These are phyloP conservation scores for Corylus avellana DNA, from an alignment of 306 rosid genomes.

Conservation along the genomic window DNA sequence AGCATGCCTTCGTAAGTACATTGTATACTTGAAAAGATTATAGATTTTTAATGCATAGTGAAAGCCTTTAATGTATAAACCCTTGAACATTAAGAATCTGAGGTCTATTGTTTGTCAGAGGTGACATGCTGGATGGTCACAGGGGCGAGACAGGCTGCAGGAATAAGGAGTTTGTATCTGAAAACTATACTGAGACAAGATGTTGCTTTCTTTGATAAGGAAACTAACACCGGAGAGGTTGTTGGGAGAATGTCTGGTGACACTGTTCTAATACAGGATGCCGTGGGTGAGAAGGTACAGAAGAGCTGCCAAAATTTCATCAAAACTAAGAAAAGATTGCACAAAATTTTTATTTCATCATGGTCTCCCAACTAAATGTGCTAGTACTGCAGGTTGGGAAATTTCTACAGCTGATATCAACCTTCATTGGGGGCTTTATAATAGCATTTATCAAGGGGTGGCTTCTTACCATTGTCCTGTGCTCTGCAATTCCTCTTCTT, in stretches of 20 bases:
- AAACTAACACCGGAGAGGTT: conserved; percentile 33
- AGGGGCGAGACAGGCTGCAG: conserved; percentile 34
- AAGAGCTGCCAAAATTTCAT: not conserved
- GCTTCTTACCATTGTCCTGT: conserved; percentile 31
- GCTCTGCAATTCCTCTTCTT: conserved; percentile 19
- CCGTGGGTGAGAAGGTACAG: conserved; percentile 37
- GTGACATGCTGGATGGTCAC: conserved; percentile 38
- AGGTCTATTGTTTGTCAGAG: conserved; percentile 15
- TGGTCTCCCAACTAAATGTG: not conserved
- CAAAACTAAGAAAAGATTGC: not conserved
- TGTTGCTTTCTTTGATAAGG: conserved; percentile 31
- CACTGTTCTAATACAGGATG: conserved; percentile 35
- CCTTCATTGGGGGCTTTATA: conserved; percentile 26
- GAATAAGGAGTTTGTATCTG: conserved; percentile 30
- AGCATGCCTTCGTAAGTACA: conserved; percentile 43
- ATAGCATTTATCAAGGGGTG: conserved; percentile 28
- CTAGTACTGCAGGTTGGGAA: conserved; percentile 28
- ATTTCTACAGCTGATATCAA: conserved; percentile 21
- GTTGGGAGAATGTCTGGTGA: conserved; percentile 36
- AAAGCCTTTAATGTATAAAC: not conserved
- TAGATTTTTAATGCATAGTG: not conserved
- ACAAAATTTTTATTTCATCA: not conserved
- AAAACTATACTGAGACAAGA: conserved; percentile 33
- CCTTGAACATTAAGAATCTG: not conserved
- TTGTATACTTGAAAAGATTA: not conserved